Conservation (phyloP, 331 rosid genomes). For the Malus hybrid region DNA sequence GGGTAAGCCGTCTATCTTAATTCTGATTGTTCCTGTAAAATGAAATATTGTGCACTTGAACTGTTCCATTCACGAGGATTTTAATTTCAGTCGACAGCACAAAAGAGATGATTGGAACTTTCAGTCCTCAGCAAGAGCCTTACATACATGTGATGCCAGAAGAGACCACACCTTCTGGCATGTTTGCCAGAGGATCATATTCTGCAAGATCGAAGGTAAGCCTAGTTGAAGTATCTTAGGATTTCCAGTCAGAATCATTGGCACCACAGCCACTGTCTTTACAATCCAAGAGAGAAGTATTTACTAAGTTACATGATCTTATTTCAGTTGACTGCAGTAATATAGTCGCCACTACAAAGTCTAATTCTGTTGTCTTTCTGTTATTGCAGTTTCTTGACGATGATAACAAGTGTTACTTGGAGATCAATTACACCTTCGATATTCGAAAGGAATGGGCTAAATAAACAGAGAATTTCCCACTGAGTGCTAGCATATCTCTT, state of each 20-base stretch:
- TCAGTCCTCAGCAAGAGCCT: slow-evolving; percentile 83
- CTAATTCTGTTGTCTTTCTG: slow-evolving; percentile 7
- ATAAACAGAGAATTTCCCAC: not conserved
- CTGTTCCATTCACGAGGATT: slow-evolving; percentile 2
- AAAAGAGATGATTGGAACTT: slow-evolving; percentile 96
- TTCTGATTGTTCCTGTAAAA: not conserved
- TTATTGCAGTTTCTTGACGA: slow-evolving; percentile 43
- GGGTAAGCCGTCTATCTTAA: slow-evolving; percentile 33
- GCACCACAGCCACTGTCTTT: too few relatives aligned
- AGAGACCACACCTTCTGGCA: slow-evolving; percentile 86
- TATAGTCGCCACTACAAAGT: not conserved
- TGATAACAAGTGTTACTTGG: slow-evolving; percentile 62
- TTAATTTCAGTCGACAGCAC: slow-evolving; percentile 70
- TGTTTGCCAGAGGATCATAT: slow-evolving; percentile 84
- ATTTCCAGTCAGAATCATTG: not conserved
- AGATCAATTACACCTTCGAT: slow-evolving; percentile 49
- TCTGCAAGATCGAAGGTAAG: slow-evolving; percentile 76
- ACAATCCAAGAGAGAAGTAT: too few relatives aligned
- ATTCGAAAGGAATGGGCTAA: slow-evolving; percentile 48
- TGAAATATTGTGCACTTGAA: not conserved
- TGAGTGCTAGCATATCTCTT: not conserved
- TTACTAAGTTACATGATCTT: not conserved
- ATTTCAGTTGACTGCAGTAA: not conserved
- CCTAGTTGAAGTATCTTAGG: not conserved
- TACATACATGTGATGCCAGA: slow-evolving; percentile 87